These are phyloP conservation scores for Ogataea hybrid DNA, from an alignment of 1,139 yeast genomes.

Conservation along the genomic window DNA sequence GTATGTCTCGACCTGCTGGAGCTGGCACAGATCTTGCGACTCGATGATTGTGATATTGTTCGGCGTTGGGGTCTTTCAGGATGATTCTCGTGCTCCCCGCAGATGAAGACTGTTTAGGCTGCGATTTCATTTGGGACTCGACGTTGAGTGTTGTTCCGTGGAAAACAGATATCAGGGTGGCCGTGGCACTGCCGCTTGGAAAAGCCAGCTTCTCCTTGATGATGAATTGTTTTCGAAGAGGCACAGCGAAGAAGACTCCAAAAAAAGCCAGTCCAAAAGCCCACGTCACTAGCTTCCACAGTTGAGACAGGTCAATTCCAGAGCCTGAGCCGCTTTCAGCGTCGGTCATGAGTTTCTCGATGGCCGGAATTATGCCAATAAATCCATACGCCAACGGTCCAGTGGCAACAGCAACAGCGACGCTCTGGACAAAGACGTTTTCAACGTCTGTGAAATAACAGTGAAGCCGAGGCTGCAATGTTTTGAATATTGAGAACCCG, in stretches of 20 bases:
- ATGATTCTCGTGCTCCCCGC: neutral
- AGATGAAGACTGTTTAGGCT: neutral
- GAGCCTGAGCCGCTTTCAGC: conserved; percentile 71
- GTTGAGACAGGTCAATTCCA: conserved; percentile 37
- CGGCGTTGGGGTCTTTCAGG: conserved; percentile 2
- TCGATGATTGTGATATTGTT: conserved; percentile 29
- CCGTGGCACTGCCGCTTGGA: conserved; percentile 97
- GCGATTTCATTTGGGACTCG: neutral
- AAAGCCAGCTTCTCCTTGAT: conserved; percentile 82
- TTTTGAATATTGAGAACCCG: conserved; percentile 78
- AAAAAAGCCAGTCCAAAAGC: conserved; percentile 83
- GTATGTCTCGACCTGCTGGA: conserved; percentile 38
- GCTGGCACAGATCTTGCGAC: conserved; percentile 31
- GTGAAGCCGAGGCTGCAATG: conserved; percentile 42
- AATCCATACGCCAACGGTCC: conserved; percentile 95
- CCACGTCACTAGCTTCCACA: conserved; percentile 69
- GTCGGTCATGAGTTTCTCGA: conserved; percentile 77
- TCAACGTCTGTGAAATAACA: conserved; percentile 79
- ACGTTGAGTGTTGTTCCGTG: conserved; percentile 63
- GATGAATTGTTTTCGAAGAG: conserved; percentile 81
- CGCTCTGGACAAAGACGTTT: conserved; percentile 86
- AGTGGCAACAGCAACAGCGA: conserved; percentile 96
- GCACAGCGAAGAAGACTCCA: conserved; percentile 94
- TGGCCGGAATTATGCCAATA: conserved; percentile 96
- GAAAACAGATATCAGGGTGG: conserved; percentile 83